Evolutionary conservation across 148 eudicot genomes (phyloP), one percentile per base, ranked within the genome.

Genomic region (Rhododendron kiyosumense): DNA sequence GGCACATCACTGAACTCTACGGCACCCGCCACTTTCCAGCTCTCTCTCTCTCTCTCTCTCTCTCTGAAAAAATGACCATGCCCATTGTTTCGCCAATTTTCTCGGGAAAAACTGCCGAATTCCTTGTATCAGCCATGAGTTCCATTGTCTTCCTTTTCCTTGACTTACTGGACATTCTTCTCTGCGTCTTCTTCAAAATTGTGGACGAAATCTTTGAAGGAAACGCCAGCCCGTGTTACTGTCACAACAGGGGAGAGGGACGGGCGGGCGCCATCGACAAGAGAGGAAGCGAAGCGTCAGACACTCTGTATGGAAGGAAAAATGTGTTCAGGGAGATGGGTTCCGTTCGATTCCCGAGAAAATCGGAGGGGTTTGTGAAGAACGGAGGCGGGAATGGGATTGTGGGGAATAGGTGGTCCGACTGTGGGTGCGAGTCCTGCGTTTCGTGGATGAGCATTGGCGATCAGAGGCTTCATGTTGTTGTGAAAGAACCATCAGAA

Each of bases 351-450:
- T 65, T 81, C 61, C n/a, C 20, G 22, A 38, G 75, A 74, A 86
- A 85, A 69, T 57, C 36, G 38, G 32, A 63, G 43, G 80, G 49
- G 48, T 11, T 59, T 7, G 78, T 11, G 86, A 71, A 61, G 76
- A 81, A 8, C 28, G 59, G 49, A 3, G 76, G 38, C 54, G 54
- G 28, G 45, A 34, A 67, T 54, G 61, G 22, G 61, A 54, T 54
- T 54, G 57, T 75, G 57, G 30, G 78, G 85, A 88, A 85, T 74
- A 90, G 93, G 76, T 95, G 98, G 98, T 93, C 96, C 41, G 98
- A 95, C 83, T 95, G 98, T 90, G 91, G 93, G 22, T 95, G 98
- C 65, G 90, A 91, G 75, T 82, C 91, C 87, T 95, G 98, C 88
- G 83, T 89, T 71, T 81, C 89, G 12, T 94, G 96, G 95, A 91